Conservation (phyloP, 2,329 filamentous ascomycete species). For the Epicoccum sorghinum region DNA sequence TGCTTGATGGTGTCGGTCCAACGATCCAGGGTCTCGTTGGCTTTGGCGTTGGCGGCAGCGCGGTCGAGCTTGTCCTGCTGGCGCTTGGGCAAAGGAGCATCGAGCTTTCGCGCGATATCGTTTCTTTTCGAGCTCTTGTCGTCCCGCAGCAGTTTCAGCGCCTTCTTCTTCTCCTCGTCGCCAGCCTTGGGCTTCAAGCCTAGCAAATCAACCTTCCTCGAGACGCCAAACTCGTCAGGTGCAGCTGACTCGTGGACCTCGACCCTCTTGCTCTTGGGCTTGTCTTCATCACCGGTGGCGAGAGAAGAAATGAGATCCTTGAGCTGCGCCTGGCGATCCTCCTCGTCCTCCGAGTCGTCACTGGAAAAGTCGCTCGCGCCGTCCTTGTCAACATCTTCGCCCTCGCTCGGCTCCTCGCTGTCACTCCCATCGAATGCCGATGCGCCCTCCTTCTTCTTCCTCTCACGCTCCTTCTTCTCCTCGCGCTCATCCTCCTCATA, state of each 20-base stretch:
- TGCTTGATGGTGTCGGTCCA: conserved; percentile 97
- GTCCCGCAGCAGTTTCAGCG: conserved; percentile 74
- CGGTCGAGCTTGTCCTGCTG: conserved; percentile 88
- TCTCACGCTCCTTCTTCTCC: conserved; percentile 29
- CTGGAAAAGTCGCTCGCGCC: conserved; percentile 58
- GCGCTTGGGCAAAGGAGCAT: conserved; percentile 80
- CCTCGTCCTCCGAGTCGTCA: conserved; percentile 50
- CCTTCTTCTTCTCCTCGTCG: conserved; percentile 77
- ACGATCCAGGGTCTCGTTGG: conserved; percentile 84
- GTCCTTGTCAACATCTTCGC: conserved; percentile 51
- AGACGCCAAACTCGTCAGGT: conserved; percentile 65
- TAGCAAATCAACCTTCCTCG: conserved; percentile 73
- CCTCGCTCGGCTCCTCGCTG: conserved; percentile 57
- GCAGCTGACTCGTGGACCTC: conserved; percentile 65
- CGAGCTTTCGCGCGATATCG: conserved; percentile 71
- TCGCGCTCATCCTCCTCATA: conserved; percentile 47
- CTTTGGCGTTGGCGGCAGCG: conserved; percentile 82
- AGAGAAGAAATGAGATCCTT: conserved; percentile 74
- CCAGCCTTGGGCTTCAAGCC: conserved; percentile 76
- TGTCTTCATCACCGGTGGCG: conserved; percentile 48
- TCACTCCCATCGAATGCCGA: conserved; percentile 53
- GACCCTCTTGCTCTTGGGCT: conserved; percentile 41
- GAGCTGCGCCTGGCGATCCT: conserved; percentile 67
- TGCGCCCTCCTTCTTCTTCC: conserved; percentile 45
- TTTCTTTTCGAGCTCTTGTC: conserved; percentile 64